Evolutionary conservation across 2,329 filamentous ascomycete genomes (phyloP).

Genomic region (Talaromyces sp.): DNA sequence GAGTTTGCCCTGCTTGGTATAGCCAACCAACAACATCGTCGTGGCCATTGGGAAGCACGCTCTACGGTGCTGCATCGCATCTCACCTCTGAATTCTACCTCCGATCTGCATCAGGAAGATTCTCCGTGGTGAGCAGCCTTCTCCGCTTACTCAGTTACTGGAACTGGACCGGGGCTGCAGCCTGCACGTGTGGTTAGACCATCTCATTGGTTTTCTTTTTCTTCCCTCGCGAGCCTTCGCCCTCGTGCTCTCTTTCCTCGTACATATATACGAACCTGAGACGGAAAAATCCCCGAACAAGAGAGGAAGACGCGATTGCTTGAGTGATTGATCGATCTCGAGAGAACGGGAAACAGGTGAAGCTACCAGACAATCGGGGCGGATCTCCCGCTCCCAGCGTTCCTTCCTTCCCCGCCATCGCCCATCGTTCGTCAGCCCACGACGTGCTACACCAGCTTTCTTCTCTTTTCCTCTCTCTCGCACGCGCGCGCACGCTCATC

Average conservation of each 20-base stretch:
- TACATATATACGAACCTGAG: neutral
- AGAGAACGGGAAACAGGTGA: neutral
- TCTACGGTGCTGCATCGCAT: neutral
- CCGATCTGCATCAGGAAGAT: neutral
- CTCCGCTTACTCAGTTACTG: neutral
- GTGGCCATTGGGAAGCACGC: neutral
- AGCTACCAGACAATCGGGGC: neutral
- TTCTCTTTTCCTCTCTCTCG: neutral
- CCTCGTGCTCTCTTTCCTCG: neutral
- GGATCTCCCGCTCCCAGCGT: constrained; percentile 9
- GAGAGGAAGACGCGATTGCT: neutral
- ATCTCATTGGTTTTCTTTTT: neutral
- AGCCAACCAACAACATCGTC: no score
- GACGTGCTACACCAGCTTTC: neutral
- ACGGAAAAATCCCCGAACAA: neutral
- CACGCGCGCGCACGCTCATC: neutral
- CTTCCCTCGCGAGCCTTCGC: neutral
- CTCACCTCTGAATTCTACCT: neutral
- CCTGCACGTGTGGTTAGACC: neutral
- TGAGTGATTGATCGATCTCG: neutral
- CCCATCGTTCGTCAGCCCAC: neutral
- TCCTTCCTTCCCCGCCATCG: constrained; percentile 7
- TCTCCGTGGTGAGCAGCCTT: neutral
- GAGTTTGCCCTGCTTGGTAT: no score
- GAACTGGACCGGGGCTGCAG: neutral